Base-by-base conservation (phyloP, 148 eudicot species). In the Silene uniflora region DNA sequence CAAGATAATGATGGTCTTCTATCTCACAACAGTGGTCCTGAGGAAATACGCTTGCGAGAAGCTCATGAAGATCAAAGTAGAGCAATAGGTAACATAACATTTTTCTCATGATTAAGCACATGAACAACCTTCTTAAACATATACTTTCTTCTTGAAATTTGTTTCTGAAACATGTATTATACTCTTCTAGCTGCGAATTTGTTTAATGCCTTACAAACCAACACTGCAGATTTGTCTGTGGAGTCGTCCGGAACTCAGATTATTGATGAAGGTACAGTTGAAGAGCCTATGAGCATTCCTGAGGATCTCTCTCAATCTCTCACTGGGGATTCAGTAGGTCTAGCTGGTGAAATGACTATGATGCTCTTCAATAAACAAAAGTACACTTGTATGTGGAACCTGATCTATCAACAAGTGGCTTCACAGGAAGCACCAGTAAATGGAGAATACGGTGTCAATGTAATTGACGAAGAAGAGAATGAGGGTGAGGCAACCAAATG, bases 371-470 rank as follows among this genome's bases (percentile, higher is more conserved):
- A 85, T 77, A 81, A 81, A 74, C 83, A 72, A 55, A 92, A 84
- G 79, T 88, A 86, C 68, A 82, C 83, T 70, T 88, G 90, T 80
- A 86, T 95, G 91, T 95, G 99, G 99, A 80, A 80, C 67, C 76
- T 92, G 81, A 87, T 95, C 42, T 93, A 95, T 78, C 86, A 87
- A 32, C 91, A 89, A 62, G 86, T 89, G 79, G 79, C 80, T 66
- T 76, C 87, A 54, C 84, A 77, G 68, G 79, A 79, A 64, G 80
- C 79, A 68, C 75, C 73, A 71, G 75, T 70, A 44, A 19, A 62
- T 9, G 83, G 54, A 55, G 75, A 73, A 47, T 77, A 78, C 49
- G 70, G 23, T 68, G 61, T 14, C 56, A 69, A 75, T 59, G 75
- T 5, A 42, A 56, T 9, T 42, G 35, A 64, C 72, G 84, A 75